Base-by-base conservation (phyloP, 768 basidiomycete species). In the Floccularia luteovirens region DNA sequence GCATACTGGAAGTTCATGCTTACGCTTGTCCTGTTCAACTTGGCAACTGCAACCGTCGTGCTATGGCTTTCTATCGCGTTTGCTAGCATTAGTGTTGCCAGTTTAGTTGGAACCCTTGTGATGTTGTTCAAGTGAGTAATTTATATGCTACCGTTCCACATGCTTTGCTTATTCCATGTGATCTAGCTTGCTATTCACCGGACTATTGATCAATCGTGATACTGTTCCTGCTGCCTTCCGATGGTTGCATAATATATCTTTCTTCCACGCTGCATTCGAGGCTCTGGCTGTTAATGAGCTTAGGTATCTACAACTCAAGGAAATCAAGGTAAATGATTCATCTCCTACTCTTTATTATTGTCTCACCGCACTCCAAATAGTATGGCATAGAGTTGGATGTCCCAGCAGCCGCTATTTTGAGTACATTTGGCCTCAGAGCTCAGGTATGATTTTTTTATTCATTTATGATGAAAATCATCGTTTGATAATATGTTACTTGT, bases 1-100 rank as follows among this genome's bases (percentile, higher is more conserved):
- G 79, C 76, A 6, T 98, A 97, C 70, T 98, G 96, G 96, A 97
- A 96, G 66, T 98, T 99, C 69, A 82, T 97, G 66, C 79, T 98
- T 48, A 88, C 85, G 1, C 74, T 99, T 27, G 91, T 99, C 7
- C 64, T 99, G 27, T 98, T 98, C 80, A 99, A 99, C 64, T 62
- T 99, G 50, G 88, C 93, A 1, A 93, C 96, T 1, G 91, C 93
- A 21, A 89, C 84, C 54, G 85, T 94, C 28, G 86, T 98, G 16
- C 65, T 99, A 3, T 74, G 91, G 61, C 67, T 99, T 24, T 93
- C 90, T 17, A 89, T 98, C 43, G 79, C 88, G 1, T 87, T 96
- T 49, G 77, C 82, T 38, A 89, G 81, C 57, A 81, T 79, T 24
- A 82, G 89, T 39, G 80, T 99, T 21, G 94, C 93, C 2, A 94